A percentile compares a stretch with the other conserved stretches of the same genome.
phyloP scores from a whole-genome alignment of 1,284 basidiomycete species.

The Ustilago hordei region DNA sequence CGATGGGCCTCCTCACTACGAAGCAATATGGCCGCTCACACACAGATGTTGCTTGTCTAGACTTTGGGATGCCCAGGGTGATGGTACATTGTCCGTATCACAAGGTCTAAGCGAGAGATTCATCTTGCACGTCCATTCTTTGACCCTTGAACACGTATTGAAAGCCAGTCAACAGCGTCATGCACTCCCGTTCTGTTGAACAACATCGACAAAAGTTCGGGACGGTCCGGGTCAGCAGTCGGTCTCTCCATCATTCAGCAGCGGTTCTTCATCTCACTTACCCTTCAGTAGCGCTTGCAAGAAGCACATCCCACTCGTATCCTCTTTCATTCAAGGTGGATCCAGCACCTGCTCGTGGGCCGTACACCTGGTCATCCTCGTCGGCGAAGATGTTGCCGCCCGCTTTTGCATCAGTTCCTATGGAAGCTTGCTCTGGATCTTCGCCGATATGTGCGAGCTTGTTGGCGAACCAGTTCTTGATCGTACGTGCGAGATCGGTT shows the following conservation, averaged over 20 bases:
- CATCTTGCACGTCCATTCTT: constrained; percentile 17
- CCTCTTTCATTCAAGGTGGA: constrained; percentile 18
- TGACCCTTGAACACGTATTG: constrained; percentile 25
- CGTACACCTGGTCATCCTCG: constrained; percentile 23
- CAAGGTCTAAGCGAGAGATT: too few species aligned
- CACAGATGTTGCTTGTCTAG: background rate
- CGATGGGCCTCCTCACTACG: too few species aligned
- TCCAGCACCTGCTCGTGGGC: constrained; percentile 15
- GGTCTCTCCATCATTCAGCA: background rate
- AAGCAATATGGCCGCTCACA: too few species aligned
- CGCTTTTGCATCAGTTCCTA: background rate
- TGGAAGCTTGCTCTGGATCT: background rate
- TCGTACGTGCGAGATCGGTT: constrained; percentile 16
- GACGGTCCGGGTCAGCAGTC: background rate
- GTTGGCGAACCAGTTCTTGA: constrained; percentile 38
- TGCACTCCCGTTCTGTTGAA: constrained; percentile 33
- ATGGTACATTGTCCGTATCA: background rate
- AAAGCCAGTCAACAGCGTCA: constrained; percentile 44
- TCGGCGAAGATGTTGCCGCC: constrained; percentile 37
- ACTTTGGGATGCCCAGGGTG: background rate
- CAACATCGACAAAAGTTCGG: too few species aligned
- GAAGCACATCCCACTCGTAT: constrained; percentile 48
- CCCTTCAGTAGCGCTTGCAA: constrained; percentile 42
- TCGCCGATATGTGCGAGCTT: constrained; percentile 29
- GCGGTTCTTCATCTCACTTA: constrained; percentile 11